Base-by-base conservation (phyloP, 805 yeast species). In the Cyberlindnera misumaiensis region DNA sequence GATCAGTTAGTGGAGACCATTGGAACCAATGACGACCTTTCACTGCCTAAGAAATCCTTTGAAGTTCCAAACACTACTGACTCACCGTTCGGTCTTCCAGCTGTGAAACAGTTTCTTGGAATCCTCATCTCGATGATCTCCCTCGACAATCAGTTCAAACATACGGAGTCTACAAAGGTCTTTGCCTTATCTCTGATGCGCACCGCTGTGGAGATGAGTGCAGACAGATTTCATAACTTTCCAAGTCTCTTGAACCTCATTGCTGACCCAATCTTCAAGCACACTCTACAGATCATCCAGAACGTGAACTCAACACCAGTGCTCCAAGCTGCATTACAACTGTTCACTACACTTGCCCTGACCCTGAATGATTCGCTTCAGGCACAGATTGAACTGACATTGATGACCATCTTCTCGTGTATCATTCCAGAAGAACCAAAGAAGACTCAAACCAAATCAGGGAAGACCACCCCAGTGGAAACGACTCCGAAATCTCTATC, bases 241-340 rank as follows among this genome's bases (percentile, higher is more conserved):
- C 77, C 83, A 2, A 68, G 80, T 4, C 63, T 89, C 33, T 71
- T 86, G 56, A 72, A 70, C 14, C 63, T 87, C 20, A 72, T 86
- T 9, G 74, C 90, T 2, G 93, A 87, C 52, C 80, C 84, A 9
- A 73, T 89, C n/a, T 85, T 87, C 58, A 90, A 88, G 55, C 84
- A 86, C 52, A 70, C 89, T 22, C 74, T 90, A 33, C 93, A 80
- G 56, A 73, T 88, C 20, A 76, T 88, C 24, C 84, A 94, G 44
- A 72, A 76, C 26, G 68, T 73, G 3, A 94, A 86, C 46, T 82
- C 87, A 13, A 73, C 85, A 2, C 70, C 81, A 3, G 64, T 93
- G 10, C 65, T 90, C 12, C 84, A 80, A 45, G 77, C 83, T 9
- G 75, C 96, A 0, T 67, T 93, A 45, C 83, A 83, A 47, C 66